Evolutionary conservation across 345 rosid species (phyloP).

Genomic region (Pistacia atlantica): DNA sequence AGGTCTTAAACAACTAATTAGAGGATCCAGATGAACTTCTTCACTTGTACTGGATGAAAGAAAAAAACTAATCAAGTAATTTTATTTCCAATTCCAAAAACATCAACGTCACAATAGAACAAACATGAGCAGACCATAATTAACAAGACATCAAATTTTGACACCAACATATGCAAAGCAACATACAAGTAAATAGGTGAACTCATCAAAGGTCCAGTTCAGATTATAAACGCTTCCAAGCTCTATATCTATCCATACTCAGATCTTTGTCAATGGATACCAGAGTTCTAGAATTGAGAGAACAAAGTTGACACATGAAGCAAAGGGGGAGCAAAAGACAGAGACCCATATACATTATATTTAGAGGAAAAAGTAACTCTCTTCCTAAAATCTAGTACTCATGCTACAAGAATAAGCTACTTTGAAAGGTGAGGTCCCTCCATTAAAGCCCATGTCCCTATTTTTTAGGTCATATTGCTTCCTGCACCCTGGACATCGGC

Average conservation of each 20-base stretch:
- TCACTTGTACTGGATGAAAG: not conserved
- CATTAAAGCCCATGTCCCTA: conserved; percentile 14
- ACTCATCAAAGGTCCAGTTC: not conserved
- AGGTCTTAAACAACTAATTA: not conserved
- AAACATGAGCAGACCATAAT: not conserved
- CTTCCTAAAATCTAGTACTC: conserved; percentile 18
- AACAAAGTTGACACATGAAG: not conserved
- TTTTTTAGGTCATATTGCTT: conserved; percentile 18
- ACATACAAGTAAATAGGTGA: not conserved
- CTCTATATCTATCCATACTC: not conserved
- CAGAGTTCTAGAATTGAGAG: not conserved
- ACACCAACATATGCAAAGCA: conserved; percentile 12
- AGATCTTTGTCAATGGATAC: conserved; percentile 2
- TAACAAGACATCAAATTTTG: not conserved
- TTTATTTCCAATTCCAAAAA: not conserved
- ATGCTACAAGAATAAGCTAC: conserved; percentile 20
- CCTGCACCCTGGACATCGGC: conserved; percentile 48
- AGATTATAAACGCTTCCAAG: not conserved
- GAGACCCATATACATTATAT: conserved; percentile 12
- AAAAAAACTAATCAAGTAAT: not conserved
- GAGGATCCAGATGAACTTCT: conserved; percentile 7
- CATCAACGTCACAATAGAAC: not conserved
- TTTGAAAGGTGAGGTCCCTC: conserved; percentile 19
- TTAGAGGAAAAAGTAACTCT: not conserved
- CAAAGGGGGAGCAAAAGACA: not conserved